Evolutionary conservation across 2,329 filamentous ascomycete species (phyloP), one percentile per base, ranked within the genome.

Genomic region (Ophiognomonia clavigignenti-juglandacearum): DNA sequence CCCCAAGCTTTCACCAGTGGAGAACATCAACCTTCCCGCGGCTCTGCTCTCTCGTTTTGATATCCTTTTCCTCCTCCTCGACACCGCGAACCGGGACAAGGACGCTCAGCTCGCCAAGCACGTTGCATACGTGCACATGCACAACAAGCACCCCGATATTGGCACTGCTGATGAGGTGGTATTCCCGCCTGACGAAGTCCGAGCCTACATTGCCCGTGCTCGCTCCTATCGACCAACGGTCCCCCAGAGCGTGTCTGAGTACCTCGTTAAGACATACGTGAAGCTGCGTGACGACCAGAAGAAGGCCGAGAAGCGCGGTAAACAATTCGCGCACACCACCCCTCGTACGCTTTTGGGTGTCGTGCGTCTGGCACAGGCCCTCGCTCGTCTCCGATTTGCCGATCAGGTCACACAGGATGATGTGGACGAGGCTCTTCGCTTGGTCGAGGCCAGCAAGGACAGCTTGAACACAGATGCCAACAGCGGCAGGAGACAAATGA

Each of bases 11-110:
- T 96, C 92, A 1, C 93, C 93, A 0, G 91, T 98, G 22, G 93
- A 98, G 67, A 98, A 98, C 68, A 98, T 98, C 70, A 98, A 98
- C 68, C 83, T 98, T 34, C 93, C 93, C n/a, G 93, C 93, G 16
- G 93, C 93, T 18, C 81, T 98, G 18, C 80, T 98, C 45, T 96
- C 92, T 50, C 88, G 93, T 80, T 98, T 98, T 69, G 93, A 98
- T 65, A 79, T 98, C 56, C 80, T 98, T 56, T 98, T 97, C 77
- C 77, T 98, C 39, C 91, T 98, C 59, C 85, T 98, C 50, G 93
- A 98, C 71, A 96, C 89, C 31, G 92, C 93, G 3, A 85, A 83
- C 16, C 86, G 90, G 54, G 93, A 98, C 57, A 78, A 81, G 1
- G 93, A 98, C 61, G 90, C 95, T 61, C 88, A 96, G 67, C 81